Percentiles rank a stretch among this genome's conserved stretches.
Conservation (phyloP, 768 basidiomycete genomes). For the Mycena maculata region DNA sequence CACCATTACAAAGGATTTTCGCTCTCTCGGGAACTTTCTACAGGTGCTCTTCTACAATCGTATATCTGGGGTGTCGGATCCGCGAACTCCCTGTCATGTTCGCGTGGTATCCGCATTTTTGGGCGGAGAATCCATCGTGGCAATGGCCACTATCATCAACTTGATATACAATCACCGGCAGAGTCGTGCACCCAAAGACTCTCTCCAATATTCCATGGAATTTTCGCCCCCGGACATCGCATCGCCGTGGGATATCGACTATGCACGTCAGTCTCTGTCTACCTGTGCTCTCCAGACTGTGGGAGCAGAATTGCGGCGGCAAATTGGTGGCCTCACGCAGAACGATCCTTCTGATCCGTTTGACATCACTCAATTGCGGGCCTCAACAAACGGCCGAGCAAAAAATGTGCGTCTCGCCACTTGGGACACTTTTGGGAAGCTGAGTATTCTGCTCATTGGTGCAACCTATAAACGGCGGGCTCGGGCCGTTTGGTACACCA, state of each 20-base stretch:
- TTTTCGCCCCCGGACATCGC: background rate
- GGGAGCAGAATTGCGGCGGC: background rate
- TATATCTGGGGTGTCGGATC: background rate
- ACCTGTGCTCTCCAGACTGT: conserved; percentile 17
- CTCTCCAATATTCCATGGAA: background rate
- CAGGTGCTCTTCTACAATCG: background rate
- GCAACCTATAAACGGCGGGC: conserved; percentile 10
- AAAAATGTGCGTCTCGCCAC: conserved; percentile 22
- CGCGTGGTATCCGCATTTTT: background rate
- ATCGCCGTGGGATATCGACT: background rate
- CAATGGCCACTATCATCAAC: background rate
- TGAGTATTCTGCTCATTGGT: conserved; percentile 25
- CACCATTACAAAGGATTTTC: no score
- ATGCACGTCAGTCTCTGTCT: background rate
- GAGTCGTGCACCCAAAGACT: background rate
- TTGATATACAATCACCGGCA: conserved; percentile 7
- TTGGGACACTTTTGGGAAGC: conserved; percentile 31
- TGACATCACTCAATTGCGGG: conserved; percentile 14
- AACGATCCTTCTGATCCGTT: conserved; percentile 10
- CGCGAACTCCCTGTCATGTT: background rate
- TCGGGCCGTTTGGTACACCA: conserved; percentile 33
- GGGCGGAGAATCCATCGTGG: background rate
- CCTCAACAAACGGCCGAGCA: conserved; percentile 12
- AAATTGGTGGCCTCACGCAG: conserved; percentile 12
- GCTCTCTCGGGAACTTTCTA: no score